phyloP scores from a whole-genome alignment of 2,329 filamentous ascomycete genomes.

The Cephalotrichum gorgonifer region DNA sequence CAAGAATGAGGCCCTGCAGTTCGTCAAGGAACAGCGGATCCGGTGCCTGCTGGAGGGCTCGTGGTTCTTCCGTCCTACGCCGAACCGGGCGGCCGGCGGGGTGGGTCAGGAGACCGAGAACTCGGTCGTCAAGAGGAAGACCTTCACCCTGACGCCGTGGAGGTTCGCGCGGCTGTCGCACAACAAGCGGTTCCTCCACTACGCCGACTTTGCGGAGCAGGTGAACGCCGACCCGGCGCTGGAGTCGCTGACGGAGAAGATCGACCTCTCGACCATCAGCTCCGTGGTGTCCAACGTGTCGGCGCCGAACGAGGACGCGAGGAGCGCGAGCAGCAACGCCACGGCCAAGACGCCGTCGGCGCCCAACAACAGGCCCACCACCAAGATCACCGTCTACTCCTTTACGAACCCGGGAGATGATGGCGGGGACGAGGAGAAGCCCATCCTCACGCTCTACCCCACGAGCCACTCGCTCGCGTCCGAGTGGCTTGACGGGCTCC shows the following conservation, averaged over 20 bases:
- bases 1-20: conserved; percentile 83
- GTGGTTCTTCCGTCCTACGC: conserved; percentile 61
- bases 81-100: conserved; percentile 23
- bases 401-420: conserved; percentile 38
- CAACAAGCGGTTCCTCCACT: conserved; percentile 83
- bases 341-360: conserved; percentile 25
- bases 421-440: conserved; percentile 47
- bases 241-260: conserved; percentile 65
- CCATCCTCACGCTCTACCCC: conserved; percentile 76
- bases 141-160: conserved; percentile 50
- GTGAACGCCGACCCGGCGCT: conserved; percentile 56
- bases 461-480: conserved; percentile 73
- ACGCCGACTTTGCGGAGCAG: conserved; percentile 68
- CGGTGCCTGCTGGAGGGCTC: conserved; percentile 78
- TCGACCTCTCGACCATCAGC: conserved; percentile 79
- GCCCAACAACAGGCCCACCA: conserved; percentile 39
- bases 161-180: conserved; percentile 83
- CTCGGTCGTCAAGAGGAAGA: conserved; percentile 20
- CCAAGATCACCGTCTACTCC: conserved; percentile 87
- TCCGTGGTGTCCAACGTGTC: conserved; percentile 92
- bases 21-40: conserved; percentile 94
- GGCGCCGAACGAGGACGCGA: conserved; percentile 43
- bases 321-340: conserved; percentile 30
- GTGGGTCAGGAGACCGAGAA: conserved; percentile 14
- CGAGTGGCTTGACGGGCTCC: conserved; percentile 90